Conservation (phyloP, 495 filamentous ascomycete species). For the Emericellopsis terricola region DNA sequence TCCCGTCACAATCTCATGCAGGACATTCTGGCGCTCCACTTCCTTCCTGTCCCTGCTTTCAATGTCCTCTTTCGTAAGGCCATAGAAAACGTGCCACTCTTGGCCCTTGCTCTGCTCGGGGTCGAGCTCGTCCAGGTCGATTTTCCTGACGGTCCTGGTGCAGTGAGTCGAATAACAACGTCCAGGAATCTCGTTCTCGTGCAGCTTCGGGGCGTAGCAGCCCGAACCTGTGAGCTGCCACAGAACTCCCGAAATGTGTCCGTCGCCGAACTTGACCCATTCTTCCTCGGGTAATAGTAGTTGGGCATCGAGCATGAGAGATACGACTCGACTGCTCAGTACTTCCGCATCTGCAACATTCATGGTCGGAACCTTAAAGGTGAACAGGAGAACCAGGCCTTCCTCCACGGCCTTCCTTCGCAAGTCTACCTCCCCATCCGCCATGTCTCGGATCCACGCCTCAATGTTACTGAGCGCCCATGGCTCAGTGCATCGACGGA, state of each 20-base stretch:
- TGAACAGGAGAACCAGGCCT: conserved; percentile 78
- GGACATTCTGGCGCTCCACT: conserved; percentile 77
- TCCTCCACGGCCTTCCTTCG: conserved; percentile 68
- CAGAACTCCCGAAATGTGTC: conserved; percentile 65
- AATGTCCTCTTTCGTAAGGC: conserved; percentile 57
- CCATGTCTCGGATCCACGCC: conserved; percentile 72
- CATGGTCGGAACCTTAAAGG: conserved; percentile 95
- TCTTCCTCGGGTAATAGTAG: conserved; percentile 82
- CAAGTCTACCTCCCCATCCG: conserved; percentile 68
- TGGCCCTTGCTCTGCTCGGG: conserved; percentile 43
- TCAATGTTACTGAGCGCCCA: conserved; percentile 88
- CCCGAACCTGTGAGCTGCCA: conserved; percentile 87
- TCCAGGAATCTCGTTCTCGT: conserved; percentile 51
- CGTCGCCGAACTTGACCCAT: conserved; percentile 83
- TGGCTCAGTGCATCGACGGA: conserved; percentile 71
- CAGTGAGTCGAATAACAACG: conserved; percentile 93
- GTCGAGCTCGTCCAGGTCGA: conserved; percentile 51
- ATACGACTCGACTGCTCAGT: conserved; percentile 59
- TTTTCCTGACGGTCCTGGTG: conserved; percentile 83
- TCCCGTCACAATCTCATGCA: conserved; percentile 90
- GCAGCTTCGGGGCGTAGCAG: conserved; percentile 74
- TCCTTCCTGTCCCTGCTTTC: conserved; percentile 64
- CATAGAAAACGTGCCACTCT: conserved; percentile 89
- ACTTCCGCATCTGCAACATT: conserved; percentile 94
- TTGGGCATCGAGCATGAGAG: conserved; percentile 61